Base-by-base conservation (phyloP, 768 basidiomycete species). In the Lepiota brunneoincarnata region DNA sequence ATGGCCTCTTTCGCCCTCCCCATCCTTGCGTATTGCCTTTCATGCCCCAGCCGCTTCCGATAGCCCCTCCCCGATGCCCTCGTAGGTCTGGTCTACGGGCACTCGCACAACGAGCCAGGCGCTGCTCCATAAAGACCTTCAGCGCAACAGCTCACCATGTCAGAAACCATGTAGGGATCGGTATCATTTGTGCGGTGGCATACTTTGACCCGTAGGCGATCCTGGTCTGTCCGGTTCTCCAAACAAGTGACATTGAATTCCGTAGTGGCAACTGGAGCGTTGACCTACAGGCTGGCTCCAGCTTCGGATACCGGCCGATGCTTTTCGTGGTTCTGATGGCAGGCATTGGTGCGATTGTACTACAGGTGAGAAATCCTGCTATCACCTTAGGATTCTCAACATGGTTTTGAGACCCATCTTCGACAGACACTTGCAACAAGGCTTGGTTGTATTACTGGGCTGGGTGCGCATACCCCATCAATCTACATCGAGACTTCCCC, bases 231-330 rank as follows among this genome's bases (percentile, higher is more conserved):
- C 37, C 36, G 15, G 20, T 24, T 42, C 40, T 37, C 23, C 46
- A 20, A 58, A 26, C 31, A n/a, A 46, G 35, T 21, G 9, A 34
- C 45, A 35, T 14, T 15, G 18, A 5, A 11, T 23, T 47, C 42
- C 21, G 5, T 50, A 82, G 82, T 34, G 87, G 89, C 23, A 91
- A 91, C 61, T 89, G 89, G 89, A 79, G 84, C 20, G 88, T 89
- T 17, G 88, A 91, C 68, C 75, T 91, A 10, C 82, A 87, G 66
- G 89, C 88, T 4, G 89, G 89, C 4, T 83, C 86, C n/a, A 51
- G 40, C 23, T 51, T 51, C 28, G 50, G 50, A 21, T 51, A 51
- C 67, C 78, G 80, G 52, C 74, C 88, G 2, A 76, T 91, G 51
- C 86, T 89, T 61, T 75, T 85, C 44, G 80, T 91, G 42, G 74